These are phyloP conservation scores for Whalleya microplaca DNA, from an alignment of 2,329 filamentous ascomycete genomes.

Conservation along the genomic window DNA sequence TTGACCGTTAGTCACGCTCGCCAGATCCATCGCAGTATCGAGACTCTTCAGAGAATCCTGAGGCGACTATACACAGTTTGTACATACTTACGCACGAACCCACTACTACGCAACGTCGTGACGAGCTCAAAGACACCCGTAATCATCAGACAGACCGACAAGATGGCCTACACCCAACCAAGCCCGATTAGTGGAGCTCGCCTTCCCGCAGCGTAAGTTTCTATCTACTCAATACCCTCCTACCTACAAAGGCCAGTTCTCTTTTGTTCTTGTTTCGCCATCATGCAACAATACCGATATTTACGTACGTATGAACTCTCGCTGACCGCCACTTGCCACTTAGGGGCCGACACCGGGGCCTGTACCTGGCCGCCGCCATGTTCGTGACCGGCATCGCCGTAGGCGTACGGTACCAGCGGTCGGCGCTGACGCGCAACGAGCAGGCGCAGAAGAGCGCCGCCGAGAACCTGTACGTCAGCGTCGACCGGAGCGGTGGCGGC, in stretches of 20 bases:
- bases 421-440: conserved; percentile 47
- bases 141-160: background rate
- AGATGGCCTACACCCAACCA: conserved; percentile 17
- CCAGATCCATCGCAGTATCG: too few relatives aligned
- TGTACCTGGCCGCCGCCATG: conserved; percentile 40
- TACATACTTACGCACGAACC: background rate
- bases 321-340: conserved; percentile 4
- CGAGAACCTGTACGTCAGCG: conserved; percentile 50
- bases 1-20: too few relatives aligned
- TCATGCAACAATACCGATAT: too few relatives aligned
- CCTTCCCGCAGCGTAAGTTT: conserved; percentile 19
- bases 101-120: background rate
- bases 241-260: conserved; percentile 7
- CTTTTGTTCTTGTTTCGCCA: too few relatives aligned
- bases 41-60: too few relatives aligned
- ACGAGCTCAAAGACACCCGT: background rate
- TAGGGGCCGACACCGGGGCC: conserved; percentile 43
- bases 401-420: conserved; percentile 41
- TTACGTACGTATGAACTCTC: too few relatives aligned
- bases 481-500: conserved; percentile 53
- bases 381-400: conserved; percentile 36
- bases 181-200: conserved; percentile 7
- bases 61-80: background rate
- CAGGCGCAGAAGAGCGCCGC: conserved; percentile 43
- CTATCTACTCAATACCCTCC: conserved; percentile 3